Base-by-base conservation (phyloP, 2,329 filamentous ascomycete genomes). In the Pseudogymnoascus sp. region DNA sequence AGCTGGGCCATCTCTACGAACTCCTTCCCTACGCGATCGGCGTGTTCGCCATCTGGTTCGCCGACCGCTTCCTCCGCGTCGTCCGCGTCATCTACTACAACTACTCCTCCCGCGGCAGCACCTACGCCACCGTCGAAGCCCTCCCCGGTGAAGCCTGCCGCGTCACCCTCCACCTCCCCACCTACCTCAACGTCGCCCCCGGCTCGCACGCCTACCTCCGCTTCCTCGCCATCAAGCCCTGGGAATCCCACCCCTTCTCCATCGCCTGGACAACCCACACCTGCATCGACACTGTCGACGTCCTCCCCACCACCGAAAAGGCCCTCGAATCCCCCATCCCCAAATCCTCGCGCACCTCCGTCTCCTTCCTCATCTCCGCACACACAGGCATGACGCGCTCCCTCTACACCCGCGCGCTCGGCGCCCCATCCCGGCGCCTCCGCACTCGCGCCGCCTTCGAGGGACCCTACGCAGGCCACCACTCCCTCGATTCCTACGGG, bases 401-500 rank as follows among this genome's bases (percentile, higher is more conserved):
- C 69, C 84, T 97, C 2, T 96, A 86, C 79, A 80, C 89, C 69
- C 85, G 82, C 65, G 91, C 90, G 6, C 78, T 81, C 64, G 76
- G 77, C 4, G 62, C 38, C 63, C 28, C 62, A 21, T 9, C 42
- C 68, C 17, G 64, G 31, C 5, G 35, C 70, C 13, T 71, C 65
- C 60, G 42, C 17, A 44, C 93, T 63, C 83, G 81, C 64, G 92
- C 91, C 35, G 86, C 90, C 64, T 85, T 96, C 66, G 95, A 97
- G 77, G 95, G 95, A 0, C 93, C 95, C 0, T 97, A 97, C 73
- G 88, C 86, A 4, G 88, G 87, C 44, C 88, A 91, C 72, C 89
- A 96, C 76, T 87, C 86, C 65, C 87, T 97, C 67, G 87, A 92
- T 75, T 97, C 93, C 7, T 97, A 97, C 76, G 93, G 95, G 40